phyloP scores from a whole-genome alignment of 345 rosid species.

The Eucalyptus tenuipes region DNA sequence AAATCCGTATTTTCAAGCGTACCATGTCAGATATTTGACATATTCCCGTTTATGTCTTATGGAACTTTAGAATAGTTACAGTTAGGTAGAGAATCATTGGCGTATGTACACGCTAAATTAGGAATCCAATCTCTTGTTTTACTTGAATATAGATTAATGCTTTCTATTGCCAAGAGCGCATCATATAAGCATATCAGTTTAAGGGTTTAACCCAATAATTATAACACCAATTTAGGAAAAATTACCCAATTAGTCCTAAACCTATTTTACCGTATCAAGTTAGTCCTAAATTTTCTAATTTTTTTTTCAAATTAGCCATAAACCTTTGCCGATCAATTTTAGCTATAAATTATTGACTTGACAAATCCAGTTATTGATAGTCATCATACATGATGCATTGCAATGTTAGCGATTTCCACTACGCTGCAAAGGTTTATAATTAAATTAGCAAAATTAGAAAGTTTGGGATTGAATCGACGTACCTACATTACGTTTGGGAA shows the following conservation, averaged over 20 bases:
- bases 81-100: neutral
- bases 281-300: neutral
- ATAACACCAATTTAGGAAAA: neutral
- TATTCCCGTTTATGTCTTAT: neutral
- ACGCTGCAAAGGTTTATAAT: accelerated
- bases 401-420: neutral
- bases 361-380: accelerated
- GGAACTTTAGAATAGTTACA: neutral
- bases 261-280: accelerated
- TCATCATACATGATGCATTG: accelerated
- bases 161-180: neutral
- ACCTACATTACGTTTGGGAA: accelerated
- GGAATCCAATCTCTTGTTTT: neutral
- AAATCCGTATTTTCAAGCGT: neutral
- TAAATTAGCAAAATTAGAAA: neutral
- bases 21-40: neutral
- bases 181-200: accelerated
- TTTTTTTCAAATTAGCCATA: neutral
- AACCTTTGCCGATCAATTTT: neutral
- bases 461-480: neutral
- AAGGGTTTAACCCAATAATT: neutral
- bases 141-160: neutral
- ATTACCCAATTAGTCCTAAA: accelerated
- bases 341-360: neutral
- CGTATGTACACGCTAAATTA: neutral